Evolutionary conservation across 352 stramenopile species (phyloP).

Genomic region (Globisporangium okanoganense): DNA sequence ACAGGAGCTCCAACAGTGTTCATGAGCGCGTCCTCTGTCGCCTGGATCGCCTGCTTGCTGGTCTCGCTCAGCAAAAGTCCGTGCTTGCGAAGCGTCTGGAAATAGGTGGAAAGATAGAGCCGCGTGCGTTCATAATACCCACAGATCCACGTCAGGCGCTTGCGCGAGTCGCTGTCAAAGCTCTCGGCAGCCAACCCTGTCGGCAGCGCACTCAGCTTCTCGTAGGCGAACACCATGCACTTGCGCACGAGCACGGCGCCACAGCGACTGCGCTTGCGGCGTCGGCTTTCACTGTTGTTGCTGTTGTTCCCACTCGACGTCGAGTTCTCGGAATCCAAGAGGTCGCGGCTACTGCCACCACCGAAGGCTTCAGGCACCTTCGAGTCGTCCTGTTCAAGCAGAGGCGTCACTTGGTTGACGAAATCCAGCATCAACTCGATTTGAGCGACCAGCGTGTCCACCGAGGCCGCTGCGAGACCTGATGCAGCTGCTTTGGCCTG

Average conservation of each 20-base stretch:
- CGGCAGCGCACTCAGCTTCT: slow-evolving; percentile 6
- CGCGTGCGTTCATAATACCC: slow-evolving; percentile 11
- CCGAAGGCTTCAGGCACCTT: not conserved
- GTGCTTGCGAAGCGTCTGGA: slow-evolving; percentile 15
- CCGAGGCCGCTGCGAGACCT: not conserved
- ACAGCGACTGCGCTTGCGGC: slow-evolving; percentile 26
- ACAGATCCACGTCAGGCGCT: slow-evolving; percentile 1
- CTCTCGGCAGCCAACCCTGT: not conserved
- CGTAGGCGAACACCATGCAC: slow-evolving; percentile 23
- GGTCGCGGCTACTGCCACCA: slow-evolving; percentile 4
- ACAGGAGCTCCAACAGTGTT: slow-evolving; percentile 2
- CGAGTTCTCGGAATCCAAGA: slow-evolving; percentile 8
- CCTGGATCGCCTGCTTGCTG: slow-evolving; percentile 22
- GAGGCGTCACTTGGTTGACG: slow-evolving; percentile 37
- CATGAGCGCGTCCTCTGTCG: slow-evolving; percentile 22
- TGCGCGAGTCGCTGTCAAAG: not conserved
- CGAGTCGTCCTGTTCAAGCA: slow-evolving; percentile 30
- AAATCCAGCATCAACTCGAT: slow-evolving; percentile 63
- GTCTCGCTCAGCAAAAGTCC: slow-evolving; percentile 19
- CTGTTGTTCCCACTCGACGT: slow-evolving; percentile 1
- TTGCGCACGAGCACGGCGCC: slow-evolving; percentile 38
- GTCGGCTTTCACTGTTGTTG: slow-evolving; percentile 12
- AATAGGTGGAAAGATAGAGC: slow-evolving; percentile 6
- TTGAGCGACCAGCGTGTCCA: slow-evolving; percentile 20
- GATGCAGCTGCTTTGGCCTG: not conserved